phyloP scores from a whole-genome alignment of 2,329 filamentous ascomycete genomes.

The Fonsecaea pedrosoi region DNA sequence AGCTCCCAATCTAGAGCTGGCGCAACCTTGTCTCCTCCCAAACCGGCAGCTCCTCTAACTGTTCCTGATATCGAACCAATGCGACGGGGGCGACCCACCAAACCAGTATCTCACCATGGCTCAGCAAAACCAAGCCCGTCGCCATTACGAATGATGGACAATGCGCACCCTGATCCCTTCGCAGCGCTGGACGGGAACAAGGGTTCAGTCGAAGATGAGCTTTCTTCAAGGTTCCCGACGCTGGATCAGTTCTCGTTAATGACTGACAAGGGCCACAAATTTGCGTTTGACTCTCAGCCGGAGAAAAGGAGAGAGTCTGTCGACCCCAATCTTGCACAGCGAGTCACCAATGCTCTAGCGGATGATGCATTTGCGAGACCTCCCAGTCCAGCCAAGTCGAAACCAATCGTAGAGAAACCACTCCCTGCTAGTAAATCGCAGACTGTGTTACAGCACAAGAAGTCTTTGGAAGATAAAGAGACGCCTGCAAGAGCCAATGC shows the following conservation, averaged over 20 bases:
- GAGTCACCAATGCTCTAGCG: slow-evolving; percentile 76
- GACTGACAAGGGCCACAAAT: slow-evolving; percentile 82
- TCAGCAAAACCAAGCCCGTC: slow-evolving; percentile 68
- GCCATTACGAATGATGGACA: slow-evolving; percentile 70
- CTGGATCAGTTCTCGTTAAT: slow-evolving; percentile 91
- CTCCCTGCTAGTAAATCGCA: slow-evolving; percentile 39
- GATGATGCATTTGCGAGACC: slow-evolving; percentile 78
- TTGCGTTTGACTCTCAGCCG: slow-evolving; percentile 75
- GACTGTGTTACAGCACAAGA: slow-evolving; percentile 33
- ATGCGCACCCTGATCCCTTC: slow-evolving; percentile 74
- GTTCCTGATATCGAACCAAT: slow-evolving; percentile 93
- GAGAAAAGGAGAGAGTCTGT: slow-evolving; percentile 54
- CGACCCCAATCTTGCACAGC: slow-evolving; percentile 65
- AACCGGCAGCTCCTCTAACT: slow-evolving; percentile 62
- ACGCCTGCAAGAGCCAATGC: slow-evolving; percentile 16
- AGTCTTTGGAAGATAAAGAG: slow-evolving; percentile 34
- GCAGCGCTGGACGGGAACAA: slow-evolving; percentile 79
- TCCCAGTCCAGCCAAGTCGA: slow-evolving; percentile 43
- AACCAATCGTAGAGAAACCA: slow-evolving; percentile 42
- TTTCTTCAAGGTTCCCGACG: slow-evolving; percentile 84
- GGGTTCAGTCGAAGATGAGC: slow-evolving; percentile 69
- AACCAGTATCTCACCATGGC: slow-evolving; percentile 54
- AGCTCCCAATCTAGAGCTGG: slow-evolving; percentile 71
- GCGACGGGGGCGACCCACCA: slow-evolving; percentile 80
- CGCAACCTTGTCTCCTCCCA: slow-evolving; percentile 77